phyloP scores from a whole-genome alignment of 2,329 filamentous ascomycete genomes.

The Calonectria henricotiae region DNA sequence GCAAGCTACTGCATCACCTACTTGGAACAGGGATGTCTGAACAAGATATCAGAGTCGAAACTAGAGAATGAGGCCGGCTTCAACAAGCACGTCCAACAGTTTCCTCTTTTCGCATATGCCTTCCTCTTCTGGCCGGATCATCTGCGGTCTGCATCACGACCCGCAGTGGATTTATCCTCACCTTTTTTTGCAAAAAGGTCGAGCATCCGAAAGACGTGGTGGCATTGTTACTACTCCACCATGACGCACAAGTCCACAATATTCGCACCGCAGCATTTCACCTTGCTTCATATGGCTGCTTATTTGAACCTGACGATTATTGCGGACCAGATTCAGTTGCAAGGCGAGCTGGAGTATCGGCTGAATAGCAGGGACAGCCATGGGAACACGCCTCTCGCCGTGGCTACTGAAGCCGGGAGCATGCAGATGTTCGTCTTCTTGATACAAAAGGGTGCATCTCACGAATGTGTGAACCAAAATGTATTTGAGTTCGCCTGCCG shows the following conservation, averaged over 20 bases:
- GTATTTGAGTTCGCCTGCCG: neutral
- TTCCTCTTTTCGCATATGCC: conserved; percentile 4
- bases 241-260: neutral
- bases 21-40: conserved; percentile 1
- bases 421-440: conserved; percentile 15
- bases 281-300: conserved; percentile 2
- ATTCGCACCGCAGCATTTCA: neutral
- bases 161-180: neutral
- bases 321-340: neutral
- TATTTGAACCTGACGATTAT: conserved; percentile 8
- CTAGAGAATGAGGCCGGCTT: neutral
- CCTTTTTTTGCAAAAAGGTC: conserved; percentile 8
- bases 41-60: conserved; percentile 5
- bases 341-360: neutral
- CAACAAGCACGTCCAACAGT: conserved; percentile 9
- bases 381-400: neutral
- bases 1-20: neutral
- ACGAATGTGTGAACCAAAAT: conserved; percentile 10
- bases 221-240: conserved; percentile 7
- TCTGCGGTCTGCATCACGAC: neutral
- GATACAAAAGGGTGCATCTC: neutral
- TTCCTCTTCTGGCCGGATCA: conserved; percentile 12
- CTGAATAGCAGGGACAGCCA: conserved; percentile 2
- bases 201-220: conserved; percentile 10
- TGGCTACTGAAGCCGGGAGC: conserved; percentile 10